Percentiles rank a stretch among this genome's conserved stretches.
Conservation (phyloP, 768 basidiomycete species). For the Hysterangium stoloniferum region DNA sequence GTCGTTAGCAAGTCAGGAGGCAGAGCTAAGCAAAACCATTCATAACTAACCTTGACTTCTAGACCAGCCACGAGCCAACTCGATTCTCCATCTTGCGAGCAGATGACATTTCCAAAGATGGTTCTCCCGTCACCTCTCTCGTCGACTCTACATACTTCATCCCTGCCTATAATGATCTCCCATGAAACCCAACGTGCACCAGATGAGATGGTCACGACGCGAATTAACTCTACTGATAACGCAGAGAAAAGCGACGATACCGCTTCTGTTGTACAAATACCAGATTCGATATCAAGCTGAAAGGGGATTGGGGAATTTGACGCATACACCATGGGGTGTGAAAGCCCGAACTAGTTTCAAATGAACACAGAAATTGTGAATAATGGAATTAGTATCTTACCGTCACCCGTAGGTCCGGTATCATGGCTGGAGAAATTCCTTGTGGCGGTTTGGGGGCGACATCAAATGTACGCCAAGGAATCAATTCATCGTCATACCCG, state of each 20-base stretch:
- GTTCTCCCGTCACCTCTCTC: not conserved
- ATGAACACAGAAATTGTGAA: not conserved
- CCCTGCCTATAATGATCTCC: constrained; percentile 3
- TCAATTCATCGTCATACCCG: not conserved
- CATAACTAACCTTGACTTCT: constrained; percentile 5
- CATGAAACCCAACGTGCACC: not conserved
- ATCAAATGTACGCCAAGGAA: not conserved
- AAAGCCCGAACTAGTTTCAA: constrained; percentile 1
- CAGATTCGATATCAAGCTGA: not conserved
- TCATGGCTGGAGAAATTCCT: not conserved
- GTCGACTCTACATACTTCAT: not conserved
- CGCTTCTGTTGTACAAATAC: not conserved
- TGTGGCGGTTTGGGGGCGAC: not conserved
- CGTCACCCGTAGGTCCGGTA: constrained; percentile 1
- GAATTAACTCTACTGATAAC: constrained; percentile 3
- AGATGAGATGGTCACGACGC: constrained; percentile 1
- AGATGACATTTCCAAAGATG: constrained; percentile 3
- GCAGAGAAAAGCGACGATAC: not conserved
- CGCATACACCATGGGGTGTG: not conserved
- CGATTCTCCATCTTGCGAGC: not conserved
- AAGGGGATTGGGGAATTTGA: constrained; percentile 2
- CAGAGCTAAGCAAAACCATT: not conserved
- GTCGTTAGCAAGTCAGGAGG: not conserved
- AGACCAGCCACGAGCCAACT: constrained; percentile 1
- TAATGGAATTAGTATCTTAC: not conserved